These are phyloP conservation scores for Asterionellopsis glacialis DNA, from an alignment of 108 stramenopile species.

Conservation along the genomic window DNA sequence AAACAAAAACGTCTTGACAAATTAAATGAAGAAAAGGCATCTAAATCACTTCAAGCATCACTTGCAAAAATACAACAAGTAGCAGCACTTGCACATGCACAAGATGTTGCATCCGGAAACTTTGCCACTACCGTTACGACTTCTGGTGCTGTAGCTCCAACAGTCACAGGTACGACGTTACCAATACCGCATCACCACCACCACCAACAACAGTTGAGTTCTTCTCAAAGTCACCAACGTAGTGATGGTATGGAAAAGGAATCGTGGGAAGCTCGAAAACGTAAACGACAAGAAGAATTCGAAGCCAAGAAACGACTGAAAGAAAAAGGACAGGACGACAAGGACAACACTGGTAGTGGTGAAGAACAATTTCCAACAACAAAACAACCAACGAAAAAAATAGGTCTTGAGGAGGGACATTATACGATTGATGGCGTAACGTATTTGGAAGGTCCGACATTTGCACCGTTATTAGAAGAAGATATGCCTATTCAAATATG, in stretches of 20 bases:
- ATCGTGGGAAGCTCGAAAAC: slow-evolving; percentile 39
- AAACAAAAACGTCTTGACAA: slow-evolving; percentile 47
- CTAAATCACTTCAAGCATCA: slow-evolving; percentile 42
- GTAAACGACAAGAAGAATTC: no score
- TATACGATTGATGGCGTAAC: slow-evolving; percentile 45
- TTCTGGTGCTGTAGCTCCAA: not conserved
- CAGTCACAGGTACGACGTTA: not conserved
- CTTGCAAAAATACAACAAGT: slow-evolving; percentile 57
- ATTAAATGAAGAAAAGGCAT: slow-evolving; percentile 43
- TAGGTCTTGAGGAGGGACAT: slow-evolving; percentile 26
- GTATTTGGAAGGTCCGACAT: slow-evolving; percentile 64
- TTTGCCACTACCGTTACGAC: not conserved
- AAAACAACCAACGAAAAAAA: slow-evolving; percentile 3
- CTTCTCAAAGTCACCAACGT: not conserved
- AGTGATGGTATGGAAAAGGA: slow-evolving; percentile 17
- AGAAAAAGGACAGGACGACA: not conserved
- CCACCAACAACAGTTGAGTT: slow-evolving; percentile 14
- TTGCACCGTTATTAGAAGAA: slow-evolving; percentile 58
- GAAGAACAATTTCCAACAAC: slow-evolving; percentile 1
- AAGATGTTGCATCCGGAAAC: slow-evolving; percentile 7
- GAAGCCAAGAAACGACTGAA: slow-evolving; percentile 11
- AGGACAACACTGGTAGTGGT: slow-evolving; percentile 15
- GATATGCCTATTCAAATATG: slow-evolving; percentile 84
- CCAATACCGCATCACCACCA: slow-evolving; percentile 16
- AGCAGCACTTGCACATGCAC: slow-evolving; percentile 18